Evolutionary conservation across 768 basidiomycete species (phyloP).

Genomic region (Lactarius hengduanensis): DNA sequence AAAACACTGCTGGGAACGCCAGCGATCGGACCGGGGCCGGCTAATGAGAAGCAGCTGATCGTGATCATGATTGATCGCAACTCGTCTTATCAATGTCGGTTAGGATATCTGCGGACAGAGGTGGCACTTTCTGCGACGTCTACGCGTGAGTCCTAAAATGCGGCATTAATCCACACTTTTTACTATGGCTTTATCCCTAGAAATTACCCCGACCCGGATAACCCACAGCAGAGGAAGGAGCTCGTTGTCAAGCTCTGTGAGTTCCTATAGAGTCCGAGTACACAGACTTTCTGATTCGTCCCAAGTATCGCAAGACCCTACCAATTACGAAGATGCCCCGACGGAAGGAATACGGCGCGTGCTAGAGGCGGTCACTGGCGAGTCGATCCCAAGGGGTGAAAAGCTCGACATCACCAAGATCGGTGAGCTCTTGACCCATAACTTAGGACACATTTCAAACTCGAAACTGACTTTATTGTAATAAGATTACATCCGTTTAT

Average conservation of each 20-base stretch:
- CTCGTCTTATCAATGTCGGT: slow-evolving; percentile 37
- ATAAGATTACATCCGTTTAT: slow-evolving; percentile 84
- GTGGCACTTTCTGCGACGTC: slow-evolving; percentile 91
- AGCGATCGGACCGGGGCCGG: too few species aligned
- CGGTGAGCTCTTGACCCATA: slow-evolving; percentile 44
- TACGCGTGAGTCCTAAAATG: slow-evolving; percentile 55
- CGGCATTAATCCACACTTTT: not conserved
- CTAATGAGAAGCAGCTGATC: too few species aligned
- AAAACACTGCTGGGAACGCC: too few species aligned
- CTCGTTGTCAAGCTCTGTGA: slow-evolving; percentile 86
- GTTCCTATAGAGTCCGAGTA: slow-evolving; percentile 32
- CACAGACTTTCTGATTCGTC: not conserved
- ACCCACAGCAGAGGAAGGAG: slow-evolving; percentile 61
- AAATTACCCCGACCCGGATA: slow-evolving; percentile 72
- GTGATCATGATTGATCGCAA: too few species aligned
- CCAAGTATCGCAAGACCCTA: slow-evolving; percentile 84
- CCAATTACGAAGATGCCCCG: slow-evolving; percentile 88
- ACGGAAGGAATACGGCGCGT: slow-evolving; percentile 91
- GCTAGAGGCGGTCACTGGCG: slow-evolving; percentile 71
- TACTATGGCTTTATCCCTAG: slow-evolving; percentile 35
- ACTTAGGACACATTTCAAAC: not conserved
- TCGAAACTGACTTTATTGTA: not conserved
- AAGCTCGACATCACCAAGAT: slow-evolving; percentile 77
- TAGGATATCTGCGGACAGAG: slow-evolving; percentile 83
- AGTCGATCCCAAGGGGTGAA: slow-evolving; percentile 62